Evolutionary conservation across 2,329 filamentous ascomycete genomes (phyloP), one percentile per base, ranked within the genome.

Genomic region (Sclerotinia borealis): DNA sequence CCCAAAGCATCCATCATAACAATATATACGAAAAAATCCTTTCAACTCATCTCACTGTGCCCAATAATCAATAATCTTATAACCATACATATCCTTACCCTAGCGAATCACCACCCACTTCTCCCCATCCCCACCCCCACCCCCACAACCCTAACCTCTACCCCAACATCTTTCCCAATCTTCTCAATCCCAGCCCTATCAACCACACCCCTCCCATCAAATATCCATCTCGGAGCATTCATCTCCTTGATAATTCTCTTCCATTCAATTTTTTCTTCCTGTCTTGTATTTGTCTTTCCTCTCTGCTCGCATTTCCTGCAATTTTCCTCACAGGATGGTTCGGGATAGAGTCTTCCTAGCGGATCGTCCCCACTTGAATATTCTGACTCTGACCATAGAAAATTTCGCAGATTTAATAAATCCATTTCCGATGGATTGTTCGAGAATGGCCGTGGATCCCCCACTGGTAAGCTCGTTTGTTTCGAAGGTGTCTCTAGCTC

Each of bases 181-280:
- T 61, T 64, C 55, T 70, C 68, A 60, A 76, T 66, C 29, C 64
- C 67, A 29, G 52, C 63, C 9, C 59, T 64, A 63, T 75, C 68
- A 8, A 76, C 9, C 13, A 76, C 70, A 11, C 73, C 69, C 45
- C 74, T 72, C 7, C 80, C 80, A 70, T 83, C 80, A 70, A 82
- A 82, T 7, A 81, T 76, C 72, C 76, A 81, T 64, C 76, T 80
- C 1, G 80, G 80, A 50, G 77, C 76, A 62, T 75, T 75, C 74
- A 82, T 76, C 17, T 72, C 72, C 59, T 76, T 75, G 6, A 79
- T 76, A 17, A 83, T 76, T 37, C 74, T 75, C 29, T 74, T 70
- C 77, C 80, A 82, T 59, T 82, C 79, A 7, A 82, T 67, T 4
- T 68, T 71, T 39, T 3, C 63, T 50, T 13, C 64, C 45, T 48